Evolutionary conservation across 495 filamentous ascomycete genomes (phyloP).

Genomic region (Penicillium bialowiezense): DNA sequence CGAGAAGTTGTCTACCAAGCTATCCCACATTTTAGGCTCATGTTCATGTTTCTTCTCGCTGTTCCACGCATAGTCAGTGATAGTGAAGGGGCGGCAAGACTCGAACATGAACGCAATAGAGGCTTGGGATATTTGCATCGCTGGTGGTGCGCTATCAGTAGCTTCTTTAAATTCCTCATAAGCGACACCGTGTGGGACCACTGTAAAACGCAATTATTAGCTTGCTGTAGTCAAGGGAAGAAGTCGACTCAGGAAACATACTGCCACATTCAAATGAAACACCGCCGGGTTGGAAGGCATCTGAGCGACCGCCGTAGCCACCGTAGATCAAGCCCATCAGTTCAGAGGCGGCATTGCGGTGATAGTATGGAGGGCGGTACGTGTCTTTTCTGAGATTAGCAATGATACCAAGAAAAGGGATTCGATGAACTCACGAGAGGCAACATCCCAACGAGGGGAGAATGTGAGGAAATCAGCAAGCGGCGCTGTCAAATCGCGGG

Average conservation of each 20-base stretch:
- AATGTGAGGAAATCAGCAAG: conserved; percentile 51
- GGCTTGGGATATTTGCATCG: conserved; percentile 46
- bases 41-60: conserved; percentile 55
- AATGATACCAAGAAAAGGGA: not conserved
- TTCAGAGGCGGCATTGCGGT: conserved; percentile 49
- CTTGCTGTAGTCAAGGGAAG: not conserved
- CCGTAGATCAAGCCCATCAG: conserved; percentile 54
- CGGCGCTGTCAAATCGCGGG: conserved; percentile 38
- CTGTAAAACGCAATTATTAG: conserved; percentile 8
- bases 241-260: conserved; percentile 13
- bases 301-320: conserved; percentile 51
- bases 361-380: conserved; percentile 50
- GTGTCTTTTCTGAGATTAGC: conserved; percentile 30
- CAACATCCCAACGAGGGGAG: conserved; percentile 49
- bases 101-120: conserved; percentile 63
- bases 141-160: conserved; percentile 41
- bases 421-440: conserved; percentile 30
- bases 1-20: conserved; percentile 49
- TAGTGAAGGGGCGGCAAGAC: conserved; percentile 47
- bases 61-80: conserved; percentile 52
- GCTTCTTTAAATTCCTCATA: conserved; percentile 65
- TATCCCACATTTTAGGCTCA: conserved; percentile 57
- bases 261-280: conserved; percentile 56
- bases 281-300: conserved; percentile 57
- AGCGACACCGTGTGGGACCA: conserved; percentile 57